Base-by-base conservation (phyloP, 352 stramenopile species). In the Hyaloperonospora arabidopsidis region DNA sequence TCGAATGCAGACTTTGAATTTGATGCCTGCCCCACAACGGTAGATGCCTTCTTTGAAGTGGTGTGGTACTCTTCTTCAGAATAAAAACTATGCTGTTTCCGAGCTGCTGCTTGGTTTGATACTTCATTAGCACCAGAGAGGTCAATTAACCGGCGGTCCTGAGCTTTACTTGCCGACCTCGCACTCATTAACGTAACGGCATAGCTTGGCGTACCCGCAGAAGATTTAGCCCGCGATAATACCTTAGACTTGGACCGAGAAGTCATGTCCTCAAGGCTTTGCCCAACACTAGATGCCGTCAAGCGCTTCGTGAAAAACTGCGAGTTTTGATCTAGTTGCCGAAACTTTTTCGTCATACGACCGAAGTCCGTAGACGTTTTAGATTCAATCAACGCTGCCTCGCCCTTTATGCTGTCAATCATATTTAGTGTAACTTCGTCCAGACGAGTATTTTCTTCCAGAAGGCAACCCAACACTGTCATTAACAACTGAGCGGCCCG, bases 41-140 rank as follows among this genome's bases (percentile, higher is more conserved):
- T 66, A 21, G 57, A 43, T 19, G 60, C 53, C 29, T 46, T 66
- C 18, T 45, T 63, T 21, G 49, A 48, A n/a, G 61, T 44, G 15
- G 50, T 43, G 3, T 61, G 57, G 11, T 81, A 84, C 29, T 84
- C 72, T 46, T 77, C 72, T 60, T 92, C 78, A 5, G 67, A 70
- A 39, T 90, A 92, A 25, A 92, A 92, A 15, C 70, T 87, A 41
- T 92, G 79, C 3, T 72, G 71, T 43, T 75, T 84, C 57, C 81
- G 74, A 28, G 74, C 65, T 28, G 72, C 68, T n/a, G 66, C 61
- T 64, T 77, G 63, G 28, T 79, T 65, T 5, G 52, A 72, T 36
- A 70, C 67, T 62, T 76, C 60, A 2, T 65, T 61, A 18, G 76
- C 39, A 13, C 72, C 75, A 47, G 65, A 75, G 7, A 82, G 54